phyloP scores from a whole-genome alignment of 257 asterid genomes.

The Solanum dulcamara region DNA sequence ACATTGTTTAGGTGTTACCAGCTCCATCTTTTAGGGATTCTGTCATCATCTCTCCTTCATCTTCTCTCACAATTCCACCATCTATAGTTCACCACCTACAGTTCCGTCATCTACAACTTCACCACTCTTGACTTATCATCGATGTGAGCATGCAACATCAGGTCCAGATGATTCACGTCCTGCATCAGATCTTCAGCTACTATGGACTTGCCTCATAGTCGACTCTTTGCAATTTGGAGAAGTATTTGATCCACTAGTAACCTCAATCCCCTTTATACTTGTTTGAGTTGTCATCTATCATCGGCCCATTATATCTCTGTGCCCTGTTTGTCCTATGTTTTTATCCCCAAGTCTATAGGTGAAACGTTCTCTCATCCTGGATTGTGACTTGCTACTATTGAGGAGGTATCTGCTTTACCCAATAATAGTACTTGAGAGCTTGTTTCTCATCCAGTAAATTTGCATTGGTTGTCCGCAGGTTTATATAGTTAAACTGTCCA shows the following conservation, averaged over 20 bases:
- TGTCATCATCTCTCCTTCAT: background rate
- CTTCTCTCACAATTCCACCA: background rate
- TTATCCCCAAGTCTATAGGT: background rate
- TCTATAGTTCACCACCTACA: background rate
- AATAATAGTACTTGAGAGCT: background rate
- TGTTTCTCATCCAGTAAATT: background rate
- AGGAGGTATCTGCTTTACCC: background rate
- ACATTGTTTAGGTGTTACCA: background rate
- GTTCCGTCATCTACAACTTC: background rate
- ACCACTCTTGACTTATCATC: background rate
- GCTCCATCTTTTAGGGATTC: background rate
- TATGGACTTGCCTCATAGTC: background rate
- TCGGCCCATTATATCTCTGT: background rate
- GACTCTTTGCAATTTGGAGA: background rate
- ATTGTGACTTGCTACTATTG: background rate
- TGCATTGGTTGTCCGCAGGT: background rate
- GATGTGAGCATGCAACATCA: background rate
- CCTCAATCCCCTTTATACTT: background rate
- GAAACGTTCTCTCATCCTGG: background rate
- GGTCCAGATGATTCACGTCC: background rate
- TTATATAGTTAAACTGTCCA: background rate
- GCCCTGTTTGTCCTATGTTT: background rate
- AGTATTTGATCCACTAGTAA: background rate
- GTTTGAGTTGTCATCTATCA: background rate
- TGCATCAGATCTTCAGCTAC: background rate